These are phyloP conservation scores for Melanomma pulvis-pyrius DNA, from an alignment of 495 filamentous ascomycete genomes.

Conservation along the genomic window DNA sequence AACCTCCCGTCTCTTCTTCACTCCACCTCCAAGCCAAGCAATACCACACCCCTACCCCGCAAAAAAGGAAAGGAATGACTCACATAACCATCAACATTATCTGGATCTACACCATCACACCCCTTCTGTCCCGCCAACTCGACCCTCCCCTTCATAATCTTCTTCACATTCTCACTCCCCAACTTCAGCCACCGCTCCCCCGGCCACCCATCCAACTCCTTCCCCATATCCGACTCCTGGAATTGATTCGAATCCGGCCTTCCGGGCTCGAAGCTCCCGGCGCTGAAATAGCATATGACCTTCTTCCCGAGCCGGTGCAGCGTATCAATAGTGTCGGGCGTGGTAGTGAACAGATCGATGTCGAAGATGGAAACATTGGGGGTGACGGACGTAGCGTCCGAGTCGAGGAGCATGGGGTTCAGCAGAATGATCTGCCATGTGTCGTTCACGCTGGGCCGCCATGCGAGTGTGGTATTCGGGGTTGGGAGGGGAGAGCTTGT, in stretches of 20 bases:
- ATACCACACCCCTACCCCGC: not conserved
- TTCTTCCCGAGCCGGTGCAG: conserved; percentile 56
- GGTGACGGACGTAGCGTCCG: conserved; percentile 48
- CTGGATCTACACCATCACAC: conserved; percentile 72
- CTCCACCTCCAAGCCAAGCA: not conserved
- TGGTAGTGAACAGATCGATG: conserved; percentile 64
- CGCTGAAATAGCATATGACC: conserved; percentile 76
- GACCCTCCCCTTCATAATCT: conserved; percentile 63
- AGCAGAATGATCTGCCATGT: conserved; percentile 53
- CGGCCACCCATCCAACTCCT: conserved; percentile 61
- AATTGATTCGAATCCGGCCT: conserved; percentile 61
- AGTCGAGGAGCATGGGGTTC: conserved; percentile 51
- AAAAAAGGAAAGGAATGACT: conserved; percentile 8
- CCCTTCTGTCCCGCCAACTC: conserved; percentile 60
- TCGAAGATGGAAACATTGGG: conserved; percentile 58
- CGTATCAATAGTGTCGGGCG: conserved; percentile 48
- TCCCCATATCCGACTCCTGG: conserved; percentile 54
- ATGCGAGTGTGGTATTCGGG: conserved; percentile 45
- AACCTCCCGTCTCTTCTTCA: not conserved
- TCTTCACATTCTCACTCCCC: conserved; percentile 57
- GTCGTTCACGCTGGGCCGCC: conserved; percentile 54
- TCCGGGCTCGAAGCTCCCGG: conserved; percentile 65
- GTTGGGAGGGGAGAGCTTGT: conserved; percentile 28
- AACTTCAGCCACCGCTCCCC: conserved; percentile 69
- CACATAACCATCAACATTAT: conserved; percentile 70